These are phyloP conservation scores for Trichoderma sp. DNA, from an alignment of 2,329 filamentous ascomycete genomes.

Conservation along the genomic window DNA sequence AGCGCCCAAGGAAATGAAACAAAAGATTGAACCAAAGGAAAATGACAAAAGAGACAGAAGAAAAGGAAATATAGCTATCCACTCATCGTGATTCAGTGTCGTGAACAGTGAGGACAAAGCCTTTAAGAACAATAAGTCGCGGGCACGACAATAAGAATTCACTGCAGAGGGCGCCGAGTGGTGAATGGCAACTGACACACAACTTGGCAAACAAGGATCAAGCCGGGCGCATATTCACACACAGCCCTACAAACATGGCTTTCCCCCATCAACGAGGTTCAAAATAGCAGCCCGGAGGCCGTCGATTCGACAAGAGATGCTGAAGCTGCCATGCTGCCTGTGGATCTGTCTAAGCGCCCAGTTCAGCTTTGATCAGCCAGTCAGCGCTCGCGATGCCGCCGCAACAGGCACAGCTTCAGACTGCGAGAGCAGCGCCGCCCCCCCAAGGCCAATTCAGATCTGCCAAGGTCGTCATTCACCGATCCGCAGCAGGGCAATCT, in stretches of 20 bases:
- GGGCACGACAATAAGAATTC: slow-evolving; percentile 5
- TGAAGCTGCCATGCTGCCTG: not conserved
- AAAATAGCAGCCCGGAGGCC: not conserved
- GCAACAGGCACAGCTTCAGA: slow-evolving; percentile 5
- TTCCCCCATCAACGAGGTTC: not conserved
- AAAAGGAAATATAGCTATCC: not conserved
- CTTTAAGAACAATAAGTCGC: not conserved
- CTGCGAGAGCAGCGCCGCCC: no score
- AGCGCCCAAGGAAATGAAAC: not conserved
- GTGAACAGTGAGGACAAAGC: slow-evolving; percentile 2
- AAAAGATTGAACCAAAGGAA: not conserved
- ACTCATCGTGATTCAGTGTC: not conserved
- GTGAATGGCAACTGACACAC: not conserved
- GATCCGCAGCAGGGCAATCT: not conserved
- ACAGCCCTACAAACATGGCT: not conserved
- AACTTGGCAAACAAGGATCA: not conserved
- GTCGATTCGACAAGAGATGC: slow-evolving; percentile 9
- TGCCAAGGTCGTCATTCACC: not conserved
- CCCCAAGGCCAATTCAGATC: not conserved
- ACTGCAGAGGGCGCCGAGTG: not conserved
- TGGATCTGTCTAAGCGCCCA: slow-evolving; percentile 16
- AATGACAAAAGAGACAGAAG: not conserved
- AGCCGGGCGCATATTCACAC: not conserved
- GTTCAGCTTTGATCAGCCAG: slow-evolving; percentile 1
- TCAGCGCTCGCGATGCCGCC: not conserved